These are phyloP conservation scores for Cyathus olla DNA, from an alignment of 1,284 basidiomycete species.

Conservation along the genomic window DNA sequence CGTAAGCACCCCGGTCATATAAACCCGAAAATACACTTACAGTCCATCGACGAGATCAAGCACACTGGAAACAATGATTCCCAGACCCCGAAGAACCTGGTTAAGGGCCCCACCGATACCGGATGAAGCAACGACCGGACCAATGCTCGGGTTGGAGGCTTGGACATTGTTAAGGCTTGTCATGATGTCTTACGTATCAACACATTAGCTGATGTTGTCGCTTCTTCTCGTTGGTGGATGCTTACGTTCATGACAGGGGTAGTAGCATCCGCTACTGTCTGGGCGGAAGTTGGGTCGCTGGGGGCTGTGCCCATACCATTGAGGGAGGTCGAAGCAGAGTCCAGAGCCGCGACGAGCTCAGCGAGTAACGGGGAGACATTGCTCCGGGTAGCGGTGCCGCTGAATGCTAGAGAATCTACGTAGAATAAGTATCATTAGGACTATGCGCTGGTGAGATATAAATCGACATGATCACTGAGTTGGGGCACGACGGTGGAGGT, in stretches of 20 bases:
- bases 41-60: slow-evolving; percentile 37
- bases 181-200: slow-evolving; percentile 27
- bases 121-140: slow-evolving; percentile 22
- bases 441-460: no score
- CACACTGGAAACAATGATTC: slow-evolving; percentile 38
- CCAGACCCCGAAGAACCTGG: slow-evolving; percentile 35
- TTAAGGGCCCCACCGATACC: slow-evolving; percentile 36
- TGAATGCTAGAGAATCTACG: no score
- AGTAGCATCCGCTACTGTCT: neutral
- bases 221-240: no score
- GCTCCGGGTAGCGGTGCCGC: neutral
- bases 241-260: neutral
- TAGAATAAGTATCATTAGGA: no score
- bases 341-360: neutral
- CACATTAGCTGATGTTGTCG: no score
- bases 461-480: no score
- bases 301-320: neutral
- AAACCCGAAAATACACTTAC: slow-evolving; percentile 17
- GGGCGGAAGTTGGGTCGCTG: neutral
- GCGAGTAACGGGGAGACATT: neutral
- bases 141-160: slow-evolving; percentile 26
- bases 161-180: slow-evolving; percentile 27
- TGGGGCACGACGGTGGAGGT: no score
- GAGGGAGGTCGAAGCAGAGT: neutral
- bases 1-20: neutral